Base-by-base conservation (phyloP, 306 rosid genomes). In the Glycine latifolia region DNA sequence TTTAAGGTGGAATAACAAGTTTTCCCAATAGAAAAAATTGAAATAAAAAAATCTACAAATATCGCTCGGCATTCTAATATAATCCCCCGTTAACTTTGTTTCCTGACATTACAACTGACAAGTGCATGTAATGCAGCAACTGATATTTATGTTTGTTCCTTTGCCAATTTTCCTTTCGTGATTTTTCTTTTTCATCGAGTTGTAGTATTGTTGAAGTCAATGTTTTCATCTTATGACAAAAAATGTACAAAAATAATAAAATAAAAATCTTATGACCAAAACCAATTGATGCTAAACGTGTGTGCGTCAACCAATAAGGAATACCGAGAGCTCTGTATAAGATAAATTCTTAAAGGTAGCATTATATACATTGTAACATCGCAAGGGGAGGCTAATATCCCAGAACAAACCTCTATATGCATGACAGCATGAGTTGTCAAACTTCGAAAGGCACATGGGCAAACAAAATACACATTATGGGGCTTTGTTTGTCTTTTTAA, bases 151-250 rank as follows among this genome's bases (percentile, higher is more conserved):
- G 66, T 81, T 66, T 81, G 69, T 66, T 73, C 20, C 3, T 67
- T 73, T 56, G 31, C 44, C 14, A 53, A 65, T 6, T 73, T 74
- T 66, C 56, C 7, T 15, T 56, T 7, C 62, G 7, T 15, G 33
- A 31, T 31, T 31, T 12, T 62, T 12, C 0, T 69, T 66, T 41
- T 26, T 71, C 16, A 39, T 61, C 86, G 63, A 52, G 70, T 9
- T 71, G 65, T 54, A 63, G 65, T 54, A 63, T 14, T 20, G 49
- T 53, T 46, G 76, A 78, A 83, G 74, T 46, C 76, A 72, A 83
- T 15, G 83, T 63, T 71, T 78, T 47, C 39, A 62, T 62, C 44
- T 35, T 35, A 35, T 35, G 39, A 35, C 4, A 35, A 35, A 35
- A 35, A 35, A 35, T 35, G 39, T 35, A 35, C 39, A 35, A 35